Percentiles rank a stretch among this genome's conserved stretches.
phyloP scores from a whole-genome alignment of 2,329 filamentous ascomycete species.

The Trichoderma sp. region DNA sequence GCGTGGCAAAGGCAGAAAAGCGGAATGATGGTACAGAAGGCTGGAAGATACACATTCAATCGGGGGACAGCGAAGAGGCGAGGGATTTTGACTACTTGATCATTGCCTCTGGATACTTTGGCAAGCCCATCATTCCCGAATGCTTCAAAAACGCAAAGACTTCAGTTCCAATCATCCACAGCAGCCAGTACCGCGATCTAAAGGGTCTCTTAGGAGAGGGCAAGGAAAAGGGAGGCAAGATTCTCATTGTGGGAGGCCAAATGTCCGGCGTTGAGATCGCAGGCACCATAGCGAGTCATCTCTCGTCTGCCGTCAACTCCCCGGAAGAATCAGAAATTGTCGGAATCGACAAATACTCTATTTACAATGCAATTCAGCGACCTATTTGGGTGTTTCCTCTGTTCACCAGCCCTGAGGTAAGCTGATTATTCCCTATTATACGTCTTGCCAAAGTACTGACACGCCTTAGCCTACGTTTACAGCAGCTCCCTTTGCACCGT shows the following conservation, averaged over 20 bases:
- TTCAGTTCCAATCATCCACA: constrained; percentile 60
- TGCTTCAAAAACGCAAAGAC: constrained; percentile 36
- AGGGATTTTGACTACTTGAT: constrained; percentile 68
- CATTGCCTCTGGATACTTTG: constrained; percentile 75
- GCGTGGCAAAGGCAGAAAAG: constrained; percentile 43
- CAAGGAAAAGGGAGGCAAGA: constrained; percentile 50
- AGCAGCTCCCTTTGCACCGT: constrained; percentile 64
- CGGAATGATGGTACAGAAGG: constrained; percentile 34
- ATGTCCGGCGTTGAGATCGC: constrained; percentile 81
- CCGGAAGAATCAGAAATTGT: constrained; percentile 43
- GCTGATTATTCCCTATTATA: constrained; percentile 13
- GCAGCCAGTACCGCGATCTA: constrained; percentile 62
- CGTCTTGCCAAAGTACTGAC: background rate
- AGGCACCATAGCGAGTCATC: constrained; percentile 66
- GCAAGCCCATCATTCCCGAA: constrained; percentile 53
- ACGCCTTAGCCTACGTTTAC: constrained; percentile 40
- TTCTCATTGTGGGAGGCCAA: constrained; percentile 74
- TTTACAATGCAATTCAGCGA: constrained; percentile 68
- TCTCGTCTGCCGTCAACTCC: constrained; percentile 62
- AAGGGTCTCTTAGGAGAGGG: constrained; percentile 44
- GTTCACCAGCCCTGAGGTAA: constrained; percentile 51
- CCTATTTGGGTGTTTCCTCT: constrained; percentile 72
- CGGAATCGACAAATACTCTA: constrained; percentile 49
- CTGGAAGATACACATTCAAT: constrained; percentile 43
- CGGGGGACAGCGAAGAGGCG: constrained; percentile 39